phyloP scores from a whole-genome alignment of 305 asterid genomes.

The Rubia tinctorum region DNA sequence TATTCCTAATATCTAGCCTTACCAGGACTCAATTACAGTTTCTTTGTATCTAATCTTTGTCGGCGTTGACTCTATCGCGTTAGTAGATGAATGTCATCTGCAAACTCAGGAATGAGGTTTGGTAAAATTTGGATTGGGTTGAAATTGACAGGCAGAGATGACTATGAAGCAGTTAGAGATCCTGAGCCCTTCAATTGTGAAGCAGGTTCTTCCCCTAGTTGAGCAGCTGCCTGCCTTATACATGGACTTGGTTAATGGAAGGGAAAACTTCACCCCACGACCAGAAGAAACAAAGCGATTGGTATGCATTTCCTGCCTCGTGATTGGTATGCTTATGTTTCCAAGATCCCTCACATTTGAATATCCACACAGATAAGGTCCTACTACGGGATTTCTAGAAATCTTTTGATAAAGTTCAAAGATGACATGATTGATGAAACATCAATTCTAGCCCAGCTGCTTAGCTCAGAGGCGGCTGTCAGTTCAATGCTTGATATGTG shows the following conservation, averaged over 20 bases:
- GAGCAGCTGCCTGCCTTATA: constrained; percentile 98
- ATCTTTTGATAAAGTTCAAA: constrained; percentile 81
- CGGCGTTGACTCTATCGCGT: no score
- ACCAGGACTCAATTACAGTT: no score
- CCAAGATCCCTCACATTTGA: no score
- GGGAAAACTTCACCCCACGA: constrained; percentile 78
- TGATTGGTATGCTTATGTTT: not conserved
- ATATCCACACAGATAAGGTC: constrained; percentile 57
- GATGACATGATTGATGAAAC: constrained; percentile 93
- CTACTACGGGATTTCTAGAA: constrained; percentile 86
- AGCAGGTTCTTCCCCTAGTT: constrained; percentile 91
- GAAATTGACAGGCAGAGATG: constrained; percentile 79
- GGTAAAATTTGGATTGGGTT: no score
- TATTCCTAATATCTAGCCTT: no score
- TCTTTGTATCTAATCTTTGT: no score
- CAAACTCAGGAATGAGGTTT: no score
- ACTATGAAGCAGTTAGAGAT: constrained; percentile 85
- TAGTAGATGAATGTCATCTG: no score
- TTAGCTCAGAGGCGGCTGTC: constrained; percentile 84
- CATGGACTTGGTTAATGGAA: constrained; percentile 90
- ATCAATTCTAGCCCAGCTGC: constrained; percentile 75
- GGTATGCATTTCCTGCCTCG: constrained; percentile 40
- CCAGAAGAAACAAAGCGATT: constrained; percentile 92
- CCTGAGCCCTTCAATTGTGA: constrained; percentile 86
- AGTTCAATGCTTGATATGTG: constrained; percentile 96